These are phyloP conservation scores for Mikania micrantha DNA, from an alignment of 129 eudicot species.

Conservation along the genomic window DNA sequence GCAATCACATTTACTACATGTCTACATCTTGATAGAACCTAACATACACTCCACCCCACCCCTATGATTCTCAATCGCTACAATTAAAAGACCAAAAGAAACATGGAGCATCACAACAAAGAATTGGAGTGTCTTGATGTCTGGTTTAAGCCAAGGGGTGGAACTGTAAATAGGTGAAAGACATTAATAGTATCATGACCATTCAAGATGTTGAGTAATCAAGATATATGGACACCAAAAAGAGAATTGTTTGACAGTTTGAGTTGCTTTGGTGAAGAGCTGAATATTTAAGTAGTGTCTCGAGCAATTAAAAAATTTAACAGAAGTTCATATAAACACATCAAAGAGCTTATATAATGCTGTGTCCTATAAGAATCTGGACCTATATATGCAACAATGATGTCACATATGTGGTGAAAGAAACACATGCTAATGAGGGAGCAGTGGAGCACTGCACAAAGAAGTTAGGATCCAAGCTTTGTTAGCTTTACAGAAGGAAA, in stretches of 20 bases:
- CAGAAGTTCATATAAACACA: background rate
- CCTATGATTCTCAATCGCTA: too few relatives aligned
- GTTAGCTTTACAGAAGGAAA: background rate
- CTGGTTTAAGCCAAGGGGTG: background rate
- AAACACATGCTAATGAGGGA: background rate
- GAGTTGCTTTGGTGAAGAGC: background rate
- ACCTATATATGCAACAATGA: background rate
- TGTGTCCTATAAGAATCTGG: background rate
- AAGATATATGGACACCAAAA: background rate
- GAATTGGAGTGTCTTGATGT: background rate
- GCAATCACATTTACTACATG: background rate
- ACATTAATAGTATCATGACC: background rate
- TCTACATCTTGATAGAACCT: background rate
- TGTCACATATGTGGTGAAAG: background rate
- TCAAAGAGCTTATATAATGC: background rate
- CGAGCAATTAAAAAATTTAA: background rate
- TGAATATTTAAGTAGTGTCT: background rate
- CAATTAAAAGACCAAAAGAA: background rate
- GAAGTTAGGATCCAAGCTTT: background rate
- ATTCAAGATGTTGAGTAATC: background rate
- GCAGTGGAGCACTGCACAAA: background rate
- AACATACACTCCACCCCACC: background rate
- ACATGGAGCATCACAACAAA: background rate
- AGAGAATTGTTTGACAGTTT: background rate
- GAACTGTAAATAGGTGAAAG: background rate